phyloP scores from a whole-genome alignment of 2,329 filamentous ascomycete species.

The Acrodontium crateriforme region DNA sequence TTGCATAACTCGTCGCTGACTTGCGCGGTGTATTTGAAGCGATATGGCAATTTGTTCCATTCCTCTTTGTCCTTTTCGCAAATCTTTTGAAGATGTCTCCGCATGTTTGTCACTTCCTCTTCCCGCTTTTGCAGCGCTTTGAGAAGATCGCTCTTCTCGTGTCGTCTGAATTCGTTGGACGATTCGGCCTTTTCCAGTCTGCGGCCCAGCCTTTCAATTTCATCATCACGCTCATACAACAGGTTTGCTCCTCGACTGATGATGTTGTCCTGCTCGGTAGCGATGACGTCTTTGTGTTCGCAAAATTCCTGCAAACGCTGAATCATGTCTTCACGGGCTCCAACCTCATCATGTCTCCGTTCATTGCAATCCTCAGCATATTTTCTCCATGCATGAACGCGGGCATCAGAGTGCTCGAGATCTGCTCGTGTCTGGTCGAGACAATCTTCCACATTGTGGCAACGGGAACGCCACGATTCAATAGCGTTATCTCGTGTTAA shows the following conservation, averaged over 20 bases:
- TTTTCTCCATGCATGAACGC: too few species aligned
- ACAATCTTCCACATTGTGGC: constrained; percentile 1
- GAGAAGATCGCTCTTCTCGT: too few species aligned
- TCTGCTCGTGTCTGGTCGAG: not conserved
- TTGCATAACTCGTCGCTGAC: not conserved
- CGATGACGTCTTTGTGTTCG: constrained; percentile 13
- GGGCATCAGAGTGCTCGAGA: too few species aligned
- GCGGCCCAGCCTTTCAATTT: constrained; percentile 11
- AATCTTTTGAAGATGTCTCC: too few species aligned
- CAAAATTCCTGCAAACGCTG: constrained; percentile 10
- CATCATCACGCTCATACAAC: constrained; percentile 10
- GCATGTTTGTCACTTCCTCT: too few species aligned
- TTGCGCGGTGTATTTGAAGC: too few species aligned
- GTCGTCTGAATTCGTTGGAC: too few species aligned
- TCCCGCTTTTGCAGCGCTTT: too few species aligned
- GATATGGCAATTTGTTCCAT: too few species aligned
- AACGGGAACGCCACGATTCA: constrained; percentile 1
- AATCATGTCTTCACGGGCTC: constrained; percentile 9
- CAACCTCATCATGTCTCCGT: constrained; percentile 7
- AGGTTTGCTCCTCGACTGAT: constrained; percentile 12
- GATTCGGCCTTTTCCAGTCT: too few species aligned
- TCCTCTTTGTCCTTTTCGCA: too few species aligned
- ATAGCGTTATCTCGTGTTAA: not conserved
- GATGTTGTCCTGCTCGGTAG: constrained; percentile 13
- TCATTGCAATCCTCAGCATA: too few species aligned